Evolutionary conservation across 371 early-diverging fungal genomes (phyloP).

Genomic region (Batrachochytrium dendrobatidis): DNA sequence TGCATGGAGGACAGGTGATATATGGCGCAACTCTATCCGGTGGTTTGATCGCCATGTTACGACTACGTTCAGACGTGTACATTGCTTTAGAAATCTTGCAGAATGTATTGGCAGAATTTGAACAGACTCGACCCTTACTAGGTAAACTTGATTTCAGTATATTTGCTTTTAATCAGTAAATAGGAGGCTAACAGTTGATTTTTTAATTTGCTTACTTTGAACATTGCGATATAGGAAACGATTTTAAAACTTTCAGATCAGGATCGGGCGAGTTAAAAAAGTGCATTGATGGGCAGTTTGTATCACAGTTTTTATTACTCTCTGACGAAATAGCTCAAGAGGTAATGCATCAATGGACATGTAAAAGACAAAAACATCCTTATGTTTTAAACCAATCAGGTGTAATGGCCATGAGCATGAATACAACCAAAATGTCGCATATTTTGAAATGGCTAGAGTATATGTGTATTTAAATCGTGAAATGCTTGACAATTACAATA

Average conservation of each 20-base stretch:
- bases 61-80: background rate
- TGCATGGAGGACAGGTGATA: background rate
- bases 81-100: background rate
- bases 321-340: background rate
- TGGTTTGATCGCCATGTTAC: background rate
- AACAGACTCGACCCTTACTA: background rate
- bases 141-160: background rate
- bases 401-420: background rate
- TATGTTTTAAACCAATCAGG: background rate
- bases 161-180: background rate
- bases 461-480: background rate
- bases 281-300: background rate
- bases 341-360: background rate
- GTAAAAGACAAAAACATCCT: background rate
- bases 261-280: background rate
- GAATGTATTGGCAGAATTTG: background rate
- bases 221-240: conserved; percentile 1
- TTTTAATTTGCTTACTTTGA: too few relatives aligned
- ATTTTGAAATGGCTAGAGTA: background rate
- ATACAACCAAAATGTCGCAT: background rate
- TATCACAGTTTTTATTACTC: background rate
- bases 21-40: background rate
- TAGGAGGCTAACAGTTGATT: too few relatives aligned
- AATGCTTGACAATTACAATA: too few relatives aligned
- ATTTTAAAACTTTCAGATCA: background rate